Base-by-base conservation (phyloP, 2,329 filamentous ascomycete species). In the Sclerotinia trifoliorum region DNA sequence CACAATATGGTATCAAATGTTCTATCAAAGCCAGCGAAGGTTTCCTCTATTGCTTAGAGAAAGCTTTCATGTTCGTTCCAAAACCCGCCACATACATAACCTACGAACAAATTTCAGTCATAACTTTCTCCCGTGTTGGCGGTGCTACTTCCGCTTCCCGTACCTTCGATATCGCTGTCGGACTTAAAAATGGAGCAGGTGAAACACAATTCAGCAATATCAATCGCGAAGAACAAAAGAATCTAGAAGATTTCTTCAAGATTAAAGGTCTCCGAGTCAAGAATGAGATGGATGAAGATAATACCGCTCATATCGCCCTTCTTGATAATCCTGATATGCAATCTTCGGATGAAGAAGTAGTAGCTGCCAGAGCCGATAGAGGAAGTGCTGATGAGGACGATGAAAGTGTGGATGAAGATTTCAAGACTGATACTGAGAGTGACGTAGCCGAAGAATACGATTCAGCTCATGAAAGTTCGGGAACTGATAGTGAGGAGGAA, bases 11-110 rank as follows among this genome's bases (percentile, higher is more conserved):
- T 69, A 96, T 99, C 80, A 99, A 99, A 82, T 99, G 95, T 80
- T 96, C 94, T n/a, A 97, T 99, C 87, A 99, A 99, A 82, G 96
- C 96, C 66, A 97, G 96, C 79, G 95, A 99, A 81, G 95, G 96
- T 70, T 94, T 97, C 78, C 83, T 99, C 63, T 99, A 96, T 86
- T 97, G 94, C 79, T 83, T 99, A 73, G 95, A 99, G 80, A 97
- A 97, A 81, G 94, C 94, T 10, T 96, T 99, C 80, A 96, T 99
- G 87, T 99, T 99, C 79, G 95, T 99, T 21, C 95, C 95, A 44
- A 99, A 99, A 82, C 95, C 95, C 1, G 94, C 95, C 21, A 97
- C 94, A 1, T 99, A 98, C 81, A 94, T 99, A 70, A 91, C 92
- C 70, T 96, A 97, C 81, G 95, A 99, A 76, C 92, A 97, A 77